phyloP scores from a whole-genome alignment of 2,329 filamentous ascomycete genomes.

The Epichloe sylvatica region DNA sequence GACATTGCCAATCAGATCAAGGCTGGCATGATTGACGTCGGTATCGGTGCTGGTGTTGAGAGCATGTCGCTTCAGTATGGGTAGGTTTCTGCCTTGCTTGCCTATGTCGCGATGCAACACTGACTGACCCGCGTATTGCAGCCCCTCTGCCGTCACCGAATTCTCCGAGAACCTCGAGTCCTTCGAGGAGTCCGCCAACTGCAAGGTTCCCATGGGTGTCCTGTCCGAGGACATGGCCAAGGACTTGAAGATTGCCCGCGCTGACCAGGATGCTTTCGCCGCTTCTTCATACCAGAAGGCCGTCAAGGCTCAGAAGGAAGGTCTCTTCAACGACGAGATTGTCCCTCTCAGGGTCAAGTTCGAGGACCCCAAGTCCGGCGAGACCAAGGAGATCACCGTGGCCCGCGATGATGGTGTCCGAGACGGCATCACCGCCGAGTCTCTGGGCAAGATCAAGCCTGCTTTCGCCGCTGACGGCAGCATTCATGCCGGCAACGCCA shows the following conservation, averaged over 20 bases:
- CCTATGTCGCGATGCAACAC: background rate
- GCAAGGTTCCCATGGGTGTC: constrained; percentile 94
- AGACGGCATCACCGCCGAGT: constrained; percentile 72
- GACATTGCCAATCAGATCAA: constrained; percentile 91
- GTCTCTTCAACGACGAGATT: constrained; percentile 91
- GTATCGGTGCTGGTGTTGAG: constrained; percentile 89
- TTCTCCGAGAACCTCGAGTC: constrained; percentile 81
- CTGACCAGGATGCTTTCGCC: constrained; percentile 80
- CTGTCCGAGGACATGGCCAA: constrained; percentile 92
- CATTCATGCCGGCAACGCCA: constrained; percentile 94
- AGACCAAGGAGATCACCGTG: constrained; percentile 72
- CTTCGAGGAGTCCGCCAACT: constrained; percentile 75
- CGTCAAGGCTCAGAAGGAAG: constrained; percentile 64
- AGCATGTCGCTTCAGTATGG: constrained; percentile 92
- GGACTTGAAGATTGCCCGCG: constrained; percentile 58
- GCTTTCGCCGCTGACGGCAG: constrained; percentile 84
- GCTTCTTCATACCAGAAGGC: constrained; percentile 90
- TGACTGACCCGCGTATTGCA: constrained; percentile 16
- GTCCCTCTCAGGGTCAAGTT: constrained; percentile 72
- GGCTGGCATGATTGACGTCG: constrained; percentile 85
- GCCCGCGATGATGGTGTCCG: constrained; percentile 78
- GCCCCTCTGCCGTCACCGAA: constrained; percentile 73
- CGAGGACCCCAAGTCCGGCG: constrained; percentile 80
- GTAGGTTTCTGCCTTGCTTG: constrained; percentile 29
- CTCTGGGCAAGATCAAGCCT: constrained; percentile 76